Conservation (phyloP, 768 basidiomycete genomes). For the Amanita rubescens region DNA sequence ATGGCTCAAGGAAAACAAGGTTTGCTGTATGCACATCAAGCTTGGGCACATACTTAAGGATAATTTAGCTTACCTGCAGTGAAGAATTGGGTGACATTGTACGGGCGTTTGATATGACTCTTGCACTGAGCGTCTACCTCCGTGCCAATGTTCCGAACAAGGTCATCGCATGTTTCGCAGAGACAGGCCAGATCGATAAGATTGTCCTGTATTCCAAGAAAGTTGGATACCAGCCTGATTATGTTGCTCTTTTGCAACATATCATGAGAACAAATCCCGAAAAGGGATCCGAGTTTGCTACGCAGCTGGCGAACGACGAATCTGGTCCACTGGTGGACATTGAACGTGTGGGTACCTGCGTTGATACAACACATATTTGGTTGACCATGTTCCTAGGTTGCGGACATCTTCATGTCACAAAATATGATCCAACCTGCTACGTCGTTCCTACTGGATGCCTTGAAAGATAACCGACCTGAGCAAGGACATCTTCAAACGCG, state of each 20-base stretch:
- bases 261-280: conserved; percentile 95
- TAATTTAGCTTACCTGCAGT: conserved; percentile 81
- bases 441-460: conserved; percentile 92
- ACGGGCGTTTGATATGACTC: conserved; percentile 89
- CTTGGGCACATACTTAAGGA: neutral
- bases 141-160: conserved; percentile 98
- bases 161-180: conserved; percentile 98
- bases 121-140: conserved; percentile 95
- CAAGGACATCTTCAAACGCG: conserved; percentile 95
- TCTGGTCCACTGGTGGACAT: conserved; percentile 87
- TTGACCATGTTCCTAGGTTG: conserved; percentile 44
- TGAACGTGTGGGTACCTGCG: conserved; percentile 52
- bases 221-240: conserved; percentile 90
- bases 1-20: conserved; percentile 99
- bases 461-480: conserved; percentile 98
- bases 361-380: conserved; percentile 3
- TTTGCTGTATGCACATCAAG: conserved; percentile 18
- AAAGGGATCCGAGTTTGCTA: conserved; percentile 97
- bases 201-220: conserved; percentile 97
- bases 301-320: conserved; percentile 90
- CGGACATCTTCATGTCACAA: conserved; percentile 99
- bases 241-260: conserved; percentile 87
- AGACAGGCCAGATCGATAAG: conserved; percentile 98
- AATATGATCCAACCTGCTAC: conserved; percentile 99
- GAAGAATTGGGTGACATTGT: conserved; percentile 99